These are phyloP conservation scores for Golubevia sp. DNA, from an alignment of 1,284 basidiomycete genomes.

Conservation along the genomic window DNA sequence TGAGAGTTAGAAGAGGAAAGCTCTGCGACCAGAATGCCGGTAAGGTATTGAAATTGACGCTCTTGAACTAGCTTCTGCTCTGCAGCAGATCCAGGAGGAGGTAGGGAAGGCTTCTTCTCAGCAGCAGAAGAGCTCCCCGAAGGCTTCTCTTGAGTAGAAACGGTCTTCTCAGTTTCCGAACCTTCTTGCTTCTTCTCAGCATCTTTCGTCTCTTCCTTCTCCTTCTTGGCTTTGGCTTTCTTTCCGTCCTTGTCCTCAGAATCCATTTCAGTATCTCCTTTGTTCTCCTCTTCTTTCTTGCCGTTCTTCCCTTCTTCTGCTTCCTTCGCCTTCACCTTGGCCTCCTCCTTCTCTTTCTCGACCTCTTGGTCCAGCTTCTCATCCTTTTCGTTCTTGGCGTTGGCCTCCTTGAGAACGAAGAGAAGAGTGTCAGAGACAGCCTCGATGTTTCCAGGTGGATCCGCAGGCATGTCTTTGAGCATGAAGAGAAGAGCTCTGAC, in stretches of 20 bases:
- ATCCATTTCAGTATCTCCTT: neutral
- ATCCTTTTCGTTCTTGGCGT: constrained; percentile 61
- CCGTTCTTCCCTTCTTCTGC: constrained; percentile 29
- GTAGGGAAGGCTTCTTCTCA: constrained; percentile 7
- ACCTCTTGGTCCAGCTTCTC: constrained; percentile 63
- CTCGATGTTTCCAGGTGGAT: constrained; percentile 81
- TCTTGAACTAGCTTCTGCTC: constrained; percentile 6
- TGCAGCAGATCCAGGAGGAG: no score
- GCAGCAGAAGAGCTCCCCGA: neutral
- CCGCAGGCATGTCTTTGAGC: constrained; percentile 91
- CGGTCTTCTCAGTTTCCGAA: constrained; percentile 1
- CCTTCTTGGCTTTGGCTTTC: constrained; percentile 13
- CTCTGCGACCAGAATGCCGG: constrained; percentile 86
- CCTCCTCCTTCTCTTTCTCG: constrained; percentile 63
- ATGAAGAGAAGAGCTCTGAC: constrained; percentile 89
- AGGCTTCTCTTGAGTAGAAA: constrained; percentile 28
- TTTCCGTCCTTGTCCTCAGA: constrained; percentile 16
- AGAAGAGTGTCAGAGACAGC: constrained; percentile 80
- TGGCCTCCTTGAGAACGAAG: constrained; percentile 76
- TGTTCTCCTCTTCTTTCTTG: constrained; percentile 11
- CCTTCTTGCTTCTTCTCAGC: no score
- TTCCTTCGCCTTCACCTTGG: constrained; percentile 5
- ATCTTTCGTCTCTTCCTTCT: constrained; percentile 19
- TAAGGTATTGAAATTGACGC: constrained; percentile 65
- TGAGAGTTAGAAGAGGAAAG: constrained; percentile 84